These are phyloP conservation scores for Rhynchospora pubera DNA, from an alignment of 176 grass and related monocot species.

Conservation along the genomic window DNA sequence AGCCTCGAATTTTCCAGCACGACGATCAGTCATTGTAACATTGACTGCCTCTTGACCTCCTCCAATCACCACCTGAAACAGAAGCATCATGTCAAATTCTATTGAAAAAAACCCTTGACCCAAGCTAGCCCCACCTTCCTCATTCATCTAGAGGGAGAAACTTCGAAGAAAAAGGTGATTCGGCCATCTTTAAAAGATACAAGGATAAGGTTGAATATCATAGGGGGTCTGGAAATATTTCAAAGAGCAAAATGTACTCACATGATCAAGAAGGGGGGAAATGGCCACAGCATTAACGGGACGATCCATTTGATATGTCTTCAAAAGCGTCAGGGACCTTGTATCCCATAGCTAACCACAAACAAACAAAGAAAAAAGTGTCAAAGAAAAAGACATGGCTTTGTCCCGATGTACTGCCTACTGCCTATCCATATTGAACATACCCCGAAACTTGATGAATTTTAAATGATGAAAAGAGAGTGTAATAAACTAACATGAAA, in stretches of 20 bases:
- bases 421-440: neutral
- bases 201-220: neutral
- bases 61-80: conserved; percentile 75
- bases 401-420: neutral
- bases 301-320: conserved; percentile 70
- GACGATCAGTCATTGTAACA: conserved; percentile 68
- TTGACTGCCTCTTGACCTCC: conserved; percentile 75
- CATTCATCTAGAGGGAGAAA: neutral
- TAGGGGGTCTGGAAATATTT: neutral
- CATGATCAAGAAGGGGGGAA: conserved; percentile 82
- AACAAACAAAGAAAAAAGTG: neutral
- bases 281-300: conserved; percentile 90
- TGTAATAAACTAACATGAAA: neutral
- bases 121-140: neutral
- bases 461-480: neutral
- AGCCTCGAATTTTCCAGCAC: conserved; percentile 89
- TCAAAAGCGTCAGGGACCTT: conserved; percentile 64
- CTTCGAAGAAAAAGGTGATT: neutral
- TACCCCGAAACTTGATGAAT: neutral
- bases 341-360: conserved; percentile 69
- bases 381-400: too few species aligned
- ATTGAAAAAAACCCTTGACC: neutral
- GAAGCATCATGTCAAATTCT: neutral
- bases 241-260: conserved; percentile 23
- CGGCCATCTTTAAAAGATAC: neutral